Conservation (phyloP, 78 protist genomes). For the Parvularia atlantis region DNA sequence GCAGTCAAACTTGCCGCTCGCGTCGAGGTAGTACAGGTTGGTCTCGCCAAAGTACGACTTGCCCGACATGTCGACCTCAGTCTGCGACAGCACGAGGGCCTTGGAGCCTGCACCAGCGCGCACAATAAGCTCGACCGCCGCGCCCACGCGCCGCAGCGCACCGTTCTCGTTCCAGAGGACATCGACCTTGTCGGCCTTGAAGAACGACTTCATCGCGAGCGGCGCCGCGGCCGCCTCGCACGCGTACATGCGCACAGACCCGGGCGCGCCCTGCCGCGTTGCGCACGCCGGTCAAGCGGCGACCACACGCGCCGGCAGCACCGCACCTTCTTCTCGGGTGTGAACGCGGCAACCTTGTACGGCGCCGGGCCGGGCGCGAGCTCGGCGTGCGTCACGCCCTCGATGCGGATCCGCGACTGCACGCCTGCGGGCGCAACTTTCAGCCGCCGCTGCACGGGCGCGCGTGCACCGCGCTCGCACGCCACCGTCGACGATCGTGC, state of each 20-base stretch:
- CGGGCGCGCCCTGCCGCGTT: not conserved
- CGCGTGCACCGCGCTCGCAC: not conserved
- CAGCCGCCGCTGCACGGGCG: not conserved
- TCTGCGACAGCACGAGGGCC: conserved; percentile 16
- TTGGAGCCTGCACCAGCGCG: not conserved
- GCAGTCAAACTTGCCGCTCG: not conserved
- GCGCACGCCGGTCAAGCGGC: not conserved
- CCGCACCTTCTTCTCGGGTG: conserved; percentile 16
- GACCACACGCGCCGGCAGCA: not conserved
- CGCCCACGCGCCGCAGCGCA: not conserved
- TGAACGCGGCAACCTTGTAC: conserved; percentile 9
- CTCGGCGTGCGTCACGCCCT: not conserved
- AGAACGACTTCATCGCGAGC: conserved; percentile 1
- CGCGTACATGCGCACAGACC: not conserved
- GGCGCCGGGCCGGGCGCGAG: conserved; percentile 15
- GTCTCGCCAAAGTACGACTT: conserved; percentile 51
- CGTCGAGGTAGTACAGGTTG: conserved; percentile 7
- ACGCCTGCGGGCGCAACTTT: not conserved
- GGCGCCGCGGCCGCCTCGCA: not conserved
- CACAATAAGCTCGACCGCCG: not conserved
- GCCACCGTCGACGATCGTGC: not conserved
- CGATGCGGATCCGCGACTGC: not conserved
- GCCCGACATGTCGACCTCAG: conserved; percentile 39
- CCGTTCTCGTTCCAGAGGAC: conserved; percentile 10
- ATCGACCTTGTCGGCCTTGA: conserved; percentile 5